Percentiles rank a stretch among this genome's conserved stretches.
Conservation (phyloP, 768 basidiomycete genomes). For the Rhodotorula sphaerocarpa region DNA sequence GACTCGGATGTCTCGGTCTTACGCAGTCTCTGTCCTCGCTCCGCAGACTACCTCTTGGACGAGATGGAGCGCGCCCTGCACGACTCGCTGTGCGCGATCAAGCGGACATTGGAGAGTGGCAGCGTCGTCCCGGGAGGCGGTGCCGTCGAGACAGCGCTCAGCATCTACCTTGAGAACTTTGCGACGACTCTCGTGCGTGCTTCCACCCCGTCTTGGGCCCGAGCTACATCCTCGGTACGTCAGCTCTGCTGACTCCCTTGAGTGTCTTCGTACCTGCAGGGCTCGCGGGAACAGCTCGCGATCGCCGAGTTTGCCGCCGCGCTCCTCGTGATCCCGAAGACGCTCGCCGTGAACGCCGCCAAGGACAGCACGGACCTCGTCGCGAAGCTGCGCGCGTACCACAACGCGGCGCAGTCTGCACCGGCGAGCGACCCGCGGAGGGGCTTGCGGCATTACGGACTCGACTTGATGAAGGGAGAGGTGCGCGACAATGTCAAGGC, state of each 20-base stretch:
- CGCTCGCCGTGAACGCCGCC: conserved; percentile 91
- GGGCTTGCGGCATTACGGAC: conserved; percentile 77
- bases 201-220: neutral
- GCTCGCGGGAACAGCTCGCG: conserved; percentile 93
- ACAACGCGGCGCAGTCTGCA: conserved; percentile 91
- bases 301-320: conserved; percentile 97
- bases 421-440: conserved; percentile 85
- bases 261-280: conserved; percentile 49
- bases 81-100: conserved; percentile 88
- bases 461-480: conserved; percentile 88
- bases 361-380: conserved; percentile 97
- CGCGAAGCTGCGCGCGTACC: conserved; percentile 90
- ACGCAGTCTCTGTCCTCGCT: neutral
- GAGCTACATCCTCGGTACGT: neutral
- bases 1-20: neutral
- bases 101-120: conserved; percentile 92
- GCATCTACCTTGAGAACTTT: conserved; percentile 97
- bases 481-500: conserved; percentile 89
- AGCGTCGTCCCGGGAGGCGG: conserved; percentile 93
- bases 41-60: conserved; percentile 84
- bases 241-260: too few relatives aligned
- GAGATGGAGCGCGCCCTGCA: conserved; percentile 98
- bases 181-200: conserved; percentile 80
- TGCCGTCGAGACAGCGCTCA: conserved; percentile 90
- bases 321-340: conserved; percentile 89